A percentile compares a stretch with the other conserved stretches of the same genome.
Evolutionary conservation across 257 asterid genomes (phyloP).

Genomic region (Solanum tacnaense): DNA sequence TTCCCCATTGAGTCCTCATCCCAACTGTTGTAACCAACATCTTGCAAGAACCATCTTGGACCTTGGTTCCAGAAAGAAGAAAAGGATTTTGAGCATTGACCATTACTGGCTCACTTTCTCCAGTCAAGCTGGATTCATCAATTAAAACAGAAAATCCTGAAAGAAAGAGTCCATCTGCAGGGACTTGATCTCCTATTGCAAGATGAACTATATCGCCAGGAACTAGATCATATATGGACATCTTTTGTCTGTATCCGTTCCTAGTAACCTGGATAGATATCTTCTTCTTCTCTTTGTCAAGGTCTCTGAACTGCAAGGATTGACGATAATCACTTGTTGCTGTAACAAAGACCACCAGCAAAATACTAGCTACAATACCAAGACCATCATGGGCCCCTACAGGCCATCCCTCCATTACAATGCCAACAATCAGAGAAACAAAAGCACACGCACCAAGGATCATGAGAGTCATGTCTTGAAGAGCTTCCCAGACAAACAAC

Average conservation of each 20-base stretch:
- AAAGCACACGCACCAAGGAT: constrained; percentile 9
- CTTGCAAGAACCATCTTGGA: constrained; percentile 7
- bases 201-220: constrained; percentile 15
- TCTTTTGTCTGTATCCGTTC: constrained; percentile 4
- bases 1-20: constrained; percentile 15
- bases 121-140: constrained; percentile 12
- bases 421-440: constrained; percentile 8
- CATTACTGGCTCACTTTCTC: constrained; percentile 11
- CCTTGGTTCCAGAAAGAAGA: constrained; percentile 14
- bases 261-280: constrained; percentile 6
- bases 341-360: constrained; percentile 6
- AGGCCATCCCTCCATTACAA: constrained; percentile 9
- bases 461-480: constrained; percentile 11
- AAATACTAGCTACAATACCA: constrained; percentile 10
- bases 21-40: constrained; percentile 13
- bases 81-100: constrained; percentile 6
- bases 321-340: constrained; percentile 12
- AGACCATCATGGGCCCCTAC: constrained; percentile 11
- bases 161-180: constrained; percentile 12
- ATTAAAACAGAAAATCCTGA: constrained; percentile 11
- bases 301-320: constrained; percentile 10
- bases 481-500: constrained; percentile 12
- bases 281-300: constrained; percentile 12
- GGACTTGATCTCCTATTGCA: constrained; percentile 10
- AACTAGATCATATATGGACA: constrained; percentile 8